Evolutionary conservation across 495 filamentous ascomycete genomes (phyloP).

Genomic region (Penicillium argentinense): DNA sequence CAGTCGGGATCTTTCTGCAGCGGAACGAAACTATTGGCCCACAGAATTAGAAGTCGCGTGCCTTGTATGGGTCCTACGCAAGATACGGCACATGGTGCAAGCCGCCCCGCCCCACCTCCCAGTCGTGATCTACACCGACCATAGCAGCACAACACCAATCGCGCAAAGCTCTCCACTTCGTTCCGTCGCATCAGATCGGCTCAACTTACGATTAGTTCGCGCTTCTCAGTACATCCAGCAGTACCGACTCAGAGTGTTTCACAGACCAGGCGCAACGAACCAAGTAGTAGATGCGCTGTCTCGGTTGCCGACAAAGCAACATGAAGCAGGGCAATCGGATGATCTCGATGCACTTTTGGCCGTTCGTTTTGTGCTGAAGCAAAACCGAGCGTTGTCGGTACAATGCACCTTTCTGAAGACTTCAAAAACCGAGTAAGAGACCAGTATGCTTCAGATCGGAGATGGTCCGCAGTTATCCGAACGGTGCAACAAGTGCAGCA

Average conservation of each 20-base stretch:
- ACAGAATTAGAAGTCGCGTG: slow-evolving; percentile 2
- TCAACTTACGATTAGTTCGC: neutral
- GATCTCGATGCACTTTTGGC: no score
- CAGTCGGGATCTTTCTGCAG: neutral
- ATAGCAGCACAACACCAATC: neutral
- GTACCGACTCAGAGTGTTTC: neutral
- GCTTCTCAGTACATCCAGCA: neutral
- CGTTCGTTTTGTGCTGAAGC: no score
- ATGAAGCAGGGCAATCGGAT: no score
- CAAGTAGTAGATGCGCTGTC: neutral
- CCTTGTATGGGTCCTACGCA: neutral
- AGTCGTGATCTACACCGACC: neutral
- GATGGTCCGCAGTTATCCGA: no score
- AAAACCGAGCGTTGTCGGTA: no score
- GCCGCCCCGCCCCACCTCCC: neutral
- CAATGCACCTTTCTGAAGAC: no score
- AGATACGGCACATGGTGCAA: neutral
- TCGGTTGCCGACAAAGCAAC: no score
- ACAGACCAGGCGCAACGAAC: neutral
- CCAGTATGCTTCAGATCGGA: no score
- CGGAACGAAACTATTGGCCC: neutral
- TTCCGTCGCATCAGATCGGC: neutral
- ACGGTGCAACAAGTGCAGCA: no score
- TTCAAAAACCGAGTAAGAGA: no score
- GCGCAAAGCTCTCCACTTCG: neutral